These are phyloP conservation scores for Saccharomycopsis sp. DNA, from an alignment of 805 yeast species.

Conservation along the genomic window DNA sequence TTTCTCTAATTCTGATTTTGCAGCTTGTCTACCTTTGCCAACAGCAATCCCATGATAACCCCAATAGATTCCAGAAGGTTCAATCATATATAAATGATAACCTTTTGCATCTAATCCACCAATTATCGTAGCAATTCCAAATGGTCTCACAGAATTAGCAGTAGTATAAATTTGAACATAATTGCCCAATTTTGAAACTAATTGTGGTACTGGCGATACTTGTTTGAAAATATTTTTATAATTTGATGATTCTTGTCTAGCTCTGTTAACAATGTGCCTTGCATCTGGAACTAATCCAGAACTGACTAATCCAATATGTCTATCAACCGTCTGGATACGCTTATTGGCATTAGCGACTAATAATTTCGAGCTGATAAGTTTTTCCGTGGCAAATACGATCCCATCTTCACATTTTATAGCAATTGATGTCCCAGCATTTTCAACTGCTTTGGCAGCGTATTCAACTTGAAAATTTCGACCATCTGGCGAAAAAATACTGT, in stretches of 20 bases:
- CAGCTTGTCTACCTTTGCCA: constrained; percentile 98
- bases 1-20: constrained; percentile 93
- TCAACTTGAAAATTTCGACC: constrained; percentile 97
- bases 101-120: constrained; percentile 93
- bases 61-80: constrained; percentile 97
- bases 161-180: constrained; percentile 94
- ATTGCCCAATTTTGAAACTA: constrained; percentile 81
- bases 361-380: constrained; percentile 77
- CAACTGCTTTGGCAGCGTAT: constrained; percentile 96
- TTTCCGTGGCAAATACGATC: constrained; percentile 95
- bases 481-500: constrained; percentile 84
- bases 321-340: constrained; percentile 88
- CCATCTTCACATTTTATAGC: constrained; percentile 93
- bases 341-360: constrained; percentile 84
- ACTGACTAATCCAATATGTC: constrained; percentile 90
- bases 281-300: constrained; percentile 97
- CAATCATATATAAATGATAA: constrained; percentile 90
- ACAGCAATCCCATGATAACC: constrained; percentile 97
- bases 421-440: constrained; percentile 91
- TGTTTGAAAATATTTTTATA: constrained; percentile 73
- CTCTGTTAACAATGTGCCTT: constrained; percentile 83
- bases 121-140: constrained; percentile 85
- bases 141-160: constrained; percentile 95
- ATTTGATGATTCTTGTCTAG: constrained; percentile 81
- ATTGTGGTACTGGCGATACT: constrained; percentile 70